A percentile compares a stretch with the other conserved stretches of the same genome.
phyloP scores from a whole-genome alignment of 352 stramenopile species.

The Peronospora tabacina region DNA sequence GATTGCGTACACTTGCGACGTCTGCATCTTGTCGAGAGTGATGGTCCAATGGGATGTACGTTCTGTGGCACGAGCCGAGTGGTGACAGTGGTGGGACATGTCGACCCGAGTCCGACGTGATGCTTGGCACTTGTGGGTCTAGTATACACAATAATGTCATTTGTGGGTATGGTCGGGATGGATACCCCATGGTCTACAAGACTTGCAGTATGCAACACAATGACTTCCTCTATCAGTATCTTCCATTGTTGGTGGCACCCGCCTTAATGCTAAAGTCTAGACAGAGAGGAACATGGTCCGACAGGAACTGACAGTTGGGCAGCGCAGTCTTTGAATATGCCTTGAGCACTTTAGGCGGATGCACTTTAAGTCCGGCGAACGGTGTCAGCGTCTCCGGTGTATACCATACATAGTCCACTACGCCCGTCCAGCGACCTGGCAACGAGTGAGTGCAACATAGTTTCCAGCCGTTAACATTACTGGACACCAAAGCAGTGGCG shows the following conservation, averaged over 20 bases:
- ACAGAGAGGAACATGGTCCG: constrained; percentile 94
- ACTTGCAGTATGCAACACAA: background rate
- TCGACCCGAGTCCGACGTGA: background rate
- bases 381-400: constrained; percentile 88
- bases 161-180: constrained; percentile 2
- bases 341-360: constrained; percentile 84
- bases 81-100: constrained; percentile 7
- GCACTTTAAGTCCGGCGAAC: constrained; percentile 91
- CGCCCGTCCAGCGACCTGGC: constrained; percentile 89
- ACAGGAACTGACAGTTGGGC: constrained; percentile 93
- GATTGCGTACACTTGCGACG: constrained; percentile 78
- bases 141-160: too few relatives aligned
- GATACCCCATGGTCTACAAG: constrained; percentile 1
- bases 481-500: background rate
- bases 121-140: too few relatives aligned
- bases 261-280: constrained; percentile 85
- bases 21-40: constrained; percentile 53
- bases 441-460: constrained; percentile 5
- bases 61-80: constrained; percentile 9
- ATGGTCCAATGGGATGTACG: background rate
- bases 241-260: constrained; percentile 31
- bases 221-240: constrained; percentile 42
- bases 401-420: constrained; percentile 99
- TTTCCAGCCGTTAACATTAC: constrained; percentile 1
- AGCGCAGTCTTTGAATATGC: constrained; percentile 86